phyloP scores from a whole-genome alignment of 352 stramenopile species.

The Peronosclerospora sorghi region DNA sequence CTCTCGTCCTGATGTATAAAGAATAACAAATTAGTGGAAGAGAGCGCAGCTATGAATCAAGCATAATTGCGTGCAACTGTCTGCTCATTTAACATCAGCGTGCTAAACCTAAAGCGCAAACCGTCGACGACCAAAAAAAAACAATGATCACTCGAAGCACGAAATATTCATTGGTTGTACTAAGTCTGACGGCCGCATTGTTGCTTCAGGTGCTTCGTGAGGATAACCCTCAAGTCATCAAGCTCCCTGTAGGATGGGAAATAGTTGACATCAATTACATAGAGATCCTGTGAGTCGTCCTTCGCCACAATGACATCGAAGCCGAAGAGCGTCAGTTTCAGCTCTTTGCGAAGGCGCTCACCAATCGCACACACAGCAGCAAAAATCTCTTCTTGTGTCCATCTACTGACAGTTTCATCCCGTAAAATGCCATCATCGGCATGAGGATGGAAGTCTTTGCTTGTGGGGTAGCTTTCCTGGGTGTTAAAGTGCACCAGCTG shows the following conservation, averaged over 20 bases:
- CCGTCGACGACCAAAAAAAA: too few species aligned
- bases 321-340: conserved; percentile 67
- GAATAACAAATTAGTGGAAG: too few species aligned
- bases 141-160: too few species aligned
- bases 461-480: conserved; percentile 63
- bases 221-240: conserved; percentile 41
- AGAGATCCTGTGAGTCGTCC: conserved; percentile 31
- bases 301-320: conserved; percentile 79
- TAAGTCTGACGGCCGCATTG: conserved; percentile 18
- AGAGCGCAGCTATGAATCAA: too few species aligned
- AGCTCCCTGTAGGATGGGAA: conserved; percentile 83
- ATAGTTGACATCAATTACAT: conserved; percentile 84
- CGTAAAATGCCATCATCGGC: not conserved
- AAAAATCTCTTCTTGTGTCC: conserved; percentile 45
- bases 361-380: conserved; percentile 46
- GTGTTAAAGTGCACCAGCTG: conserved; percentile 72
- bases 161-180: too few species aligned
- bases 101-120: not conserved
- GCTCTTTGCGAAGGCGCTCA: conserved; percentile 40
- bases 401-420: not conserved
- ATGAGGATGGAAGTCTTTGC: conserved; percentile 42
- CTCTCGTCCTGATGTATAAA: too few species aligned
- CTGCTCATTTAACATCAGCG: conserved; percentile 5
- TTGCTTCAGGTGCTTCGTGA: conserved; percentile 53
- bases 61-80: conserved; percentile 4